A percentile compares a stretch with the other conserved stretches of the same genome.
Evolutionary conservation across 1,284 basidiomycete genomes (phyloP).

Genomic region (Sporisorium exsertum): DNA sequence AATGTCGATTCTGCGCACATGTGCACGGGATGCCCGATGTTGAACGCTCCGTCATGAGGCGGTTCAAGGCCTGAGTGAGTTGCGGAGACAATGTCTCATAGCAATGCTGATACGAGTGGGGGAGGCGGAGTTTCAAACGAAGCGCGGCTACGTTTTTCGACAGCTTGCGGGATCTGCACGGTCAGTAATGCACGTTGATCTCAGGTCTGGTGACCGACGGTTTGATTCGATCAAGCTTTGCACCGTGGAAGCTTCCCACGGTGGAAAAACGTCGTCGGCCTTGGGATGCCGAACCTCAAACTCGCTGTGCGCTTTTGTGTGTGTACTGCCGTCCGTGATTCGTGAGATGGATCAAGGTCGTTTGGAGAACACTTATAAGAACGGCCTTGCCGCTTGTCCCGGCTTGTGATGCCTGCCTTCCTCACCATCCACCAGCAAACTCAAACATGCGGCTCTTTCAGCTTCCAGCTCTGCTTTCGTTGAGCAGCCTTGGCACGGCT

Average conservation of each 20-base stretch:
- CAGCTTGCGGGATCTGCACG: constrained; percentile 3
- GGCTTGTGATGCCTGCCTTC: no score
- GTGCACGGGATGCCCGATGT: not conserved
- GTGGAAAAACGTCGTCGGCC: no score
- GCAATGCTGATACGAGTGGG: not conserved
- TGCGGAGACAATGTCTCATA: not conserved
- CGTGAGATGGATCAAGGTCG: not conserved
- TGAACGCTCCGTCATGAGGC: not conserved
- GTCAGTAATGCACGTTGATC: not conserved
- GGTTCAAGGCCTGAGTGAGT: no score
- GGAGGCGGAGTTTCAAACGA: constrained; percentile 11
- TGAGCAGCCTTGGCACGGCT: constrained; percentile 5
- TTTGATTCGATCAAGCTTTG: not conserved
- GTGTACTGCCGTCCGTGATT: no score
- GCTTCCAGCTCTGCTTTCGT: not conserved
- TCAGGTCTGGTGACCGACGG: not conserved
- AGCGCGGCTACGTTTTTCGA: constrained; percentile 1
- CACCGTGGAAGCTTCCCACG: not conserved
- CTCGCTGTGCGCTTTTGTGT: no score
- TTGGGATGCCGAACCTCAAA: not conserved
- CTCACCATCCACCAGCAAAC: no score
- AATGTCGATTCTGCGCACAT: not conserved
- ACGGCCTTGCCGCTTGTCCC: no score
- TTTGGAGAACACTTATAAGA: no score
- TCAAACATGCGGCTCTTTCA: constrained; percentile 9